A percentile compares a stretch with the other conserved stretches of the same genome.
Evolutionary conservation across 441 rosid species (phyloP).

Genomic region (Erodium moschatum): DNA sequence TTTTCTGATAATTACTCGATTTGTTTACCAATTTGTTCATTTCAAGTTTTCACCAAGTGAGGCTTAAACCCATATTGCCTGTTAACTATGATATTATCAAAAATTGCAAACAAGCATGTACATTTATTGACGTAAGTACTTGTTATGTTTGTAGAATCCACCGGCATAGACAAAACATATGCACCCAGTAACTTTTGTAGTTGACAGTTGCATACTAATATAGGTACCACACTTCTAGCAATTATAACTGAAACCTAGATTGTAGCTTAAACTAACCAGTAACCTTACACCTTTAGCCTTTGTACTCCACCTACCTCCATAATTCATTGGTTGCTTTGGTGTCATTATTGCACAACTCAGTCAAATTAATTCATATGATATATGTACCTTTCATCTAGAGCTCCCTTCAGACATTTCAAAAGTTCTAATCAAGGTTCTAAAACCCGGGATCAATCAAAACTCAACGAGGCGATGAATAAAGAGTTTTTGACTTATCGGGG

Average conservation of each 20-base stretch:
- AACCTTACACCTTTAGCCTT: not conserved
- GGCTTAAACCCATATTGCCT: not conserved
- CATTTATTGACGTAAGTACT: too few relatives aligned
- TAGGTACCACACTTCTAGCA: not conserved
- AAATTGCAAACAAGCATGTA: not conserved
- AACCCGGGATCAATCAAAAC: too few relatives aligned
- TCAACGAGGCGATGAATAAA: too few relatives aligned
- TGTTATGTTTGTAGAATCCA: not conserved
- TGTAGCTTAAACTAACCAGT: not conserved
- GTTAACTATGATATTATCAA: too few relatives aligned
- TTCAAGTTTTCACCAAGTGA: not conserved
- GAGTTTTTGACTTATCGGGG: too few relatives aligned
- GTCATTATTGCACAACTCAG: not conserved
- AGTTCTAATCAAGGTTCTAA: too few relatives aligned
- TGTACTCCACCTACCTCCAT: not conserved
- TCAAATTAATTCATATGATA: too few relatives aligned
- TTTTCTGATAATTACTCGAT: not conserved
- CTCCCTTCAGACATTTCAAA: too few relatives aligned
- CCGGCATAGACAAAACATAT: not conserved
- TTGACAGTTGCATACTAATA: not conserved
- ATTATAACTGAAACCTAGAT: not conserved
- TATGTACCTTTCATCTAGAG: too few relatives aligned
- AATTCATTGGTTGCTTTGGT: not conserved
- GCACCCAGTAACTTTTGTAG: not conserved
- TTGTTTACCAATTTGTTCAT: not conserved